phyloP scores from a whole-genome alignment of 768 basidiomycete species.

The Russula griseocarnosa region DNA sequence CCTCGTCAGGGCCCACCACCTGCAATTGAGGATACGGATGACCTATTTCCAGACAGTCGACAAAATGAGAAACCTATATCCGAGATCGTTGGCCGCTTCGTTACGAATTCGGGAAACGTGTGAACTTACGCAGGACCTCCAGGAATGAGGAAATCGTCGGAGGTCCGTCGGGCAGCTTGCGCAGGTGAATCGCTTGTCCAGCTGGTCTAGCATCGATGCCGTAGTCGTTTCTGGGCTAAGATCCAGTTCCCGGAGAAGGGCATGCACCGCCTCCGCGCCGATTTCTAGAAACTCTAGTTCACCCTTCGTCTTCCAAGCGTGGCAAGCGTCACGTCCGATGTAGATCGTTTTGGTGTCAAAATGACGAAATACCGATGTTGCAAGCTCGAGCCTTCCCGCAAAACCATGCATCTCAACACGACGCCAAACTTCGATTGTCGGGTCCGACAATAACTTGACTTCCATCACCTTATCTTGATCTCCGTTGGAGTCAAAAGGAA shows the following conservation, averaged over 20 bases:
- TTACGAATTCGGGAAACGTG: not conserved
- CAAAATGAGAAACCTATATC: constrained; percentile 12
- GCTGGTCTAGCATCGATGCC: constrained; percentile 4
- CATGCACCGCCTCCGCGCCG: constrained; percentile 13
- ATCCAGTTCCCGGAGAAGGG: constrained; percentile 2
- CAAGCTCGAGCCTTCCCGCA: constrained; percentile 24
- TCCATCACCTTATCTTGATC: constrained; percentile 4
- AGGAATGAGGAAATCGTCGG: not conserved
- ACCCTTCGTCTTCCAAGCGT: constrained; percentile 20
- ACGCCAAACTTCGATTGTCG: constrained; percentile 11
- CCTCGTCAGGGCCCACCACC: not conserved
- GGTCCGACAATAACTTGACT: constrained; percentile 11
- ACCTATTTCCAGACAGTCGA: not conserved
- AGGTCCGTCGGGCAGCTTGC: not conserved
- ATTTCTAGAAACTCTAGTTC: constrained; percentile 1
- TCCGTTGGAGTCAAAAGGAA: constrained; percentile 1
- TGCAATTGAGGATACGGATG: constrained; percentile 14
- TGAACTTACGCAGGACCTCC: constrained; percentile 20
- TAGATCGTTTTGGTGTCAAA: not conserved
- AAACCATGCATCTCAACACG: constrained; percentile 1
- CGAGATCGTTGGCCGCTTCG: not conserved
- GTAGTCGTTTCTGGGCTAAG: constrained; percentile 8
- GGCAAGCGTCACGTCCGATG: constrained; percentile 25
- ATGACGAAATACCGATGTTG: constrained; percentile 18
- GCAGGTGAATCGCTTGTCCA: constrained; percentile 12